These are phyloP conservation scores for Penicillium pulvis DNA, from an alignment of 495 filamentous ascomycete species.

Conservation along the genomic window DNA sequence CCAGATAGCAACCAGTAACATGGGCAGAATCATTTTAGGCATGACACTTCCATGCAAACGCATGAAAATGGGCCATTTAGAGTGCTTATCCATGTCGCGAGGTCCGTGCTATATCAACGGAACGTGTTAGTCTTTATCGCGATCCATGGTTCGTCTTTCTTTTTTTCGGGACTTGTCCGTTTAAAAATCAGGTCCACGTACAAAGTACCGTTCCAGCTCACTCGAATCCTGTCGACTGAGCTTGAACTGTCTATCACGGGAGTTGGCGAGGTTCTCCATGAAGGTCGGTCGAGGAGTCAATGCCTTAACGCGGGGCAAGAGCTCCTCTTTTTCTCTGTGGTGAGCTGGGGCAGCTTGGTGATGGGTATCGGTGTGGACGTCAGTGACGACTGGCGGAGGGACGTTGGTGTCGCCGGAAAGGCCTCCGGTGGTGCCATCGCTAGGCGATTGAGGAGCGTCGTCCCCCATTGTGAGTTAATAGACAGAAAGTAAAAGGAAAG, in stretches of 20 bases:
- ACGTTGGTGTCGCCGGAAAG: neutral
- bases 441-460: neutral
- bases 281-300: constrained; percentile 41
- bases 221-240: constrained; percentile 28
- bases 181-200: constrained; percentile 26
- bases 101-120: constrained; percentile 50
- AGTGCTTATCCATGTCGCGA: constrained; percentile 71
- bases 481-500: neutral
- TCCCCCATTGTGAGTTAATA: neutral
- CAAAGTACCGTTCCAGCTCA: constrained; percentile 50
- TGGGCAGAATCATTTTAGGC: constrained; percentile 77
- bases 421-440: neutral
- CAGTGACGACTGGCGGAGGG: neutral
- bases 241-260: constrained; percentile 42
- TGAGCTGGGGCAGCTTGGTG: neutral
- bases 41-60: constrained; percentile 81
- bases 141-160: neutral
- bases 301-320: neutral
- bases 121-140: neutral
- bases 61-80: constrained; percentile 81
- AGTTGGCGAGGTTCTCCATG: constrained; percentile 38
- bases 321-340: neutral
- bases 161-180: neutral
- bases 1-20: constrained; percentile 69
- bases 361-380: neutral